Evolutionary conservation across 2,329 filamentous ascomycete species (phyloP).

Genomic region (Aspergillus luchuensis): DNA sequence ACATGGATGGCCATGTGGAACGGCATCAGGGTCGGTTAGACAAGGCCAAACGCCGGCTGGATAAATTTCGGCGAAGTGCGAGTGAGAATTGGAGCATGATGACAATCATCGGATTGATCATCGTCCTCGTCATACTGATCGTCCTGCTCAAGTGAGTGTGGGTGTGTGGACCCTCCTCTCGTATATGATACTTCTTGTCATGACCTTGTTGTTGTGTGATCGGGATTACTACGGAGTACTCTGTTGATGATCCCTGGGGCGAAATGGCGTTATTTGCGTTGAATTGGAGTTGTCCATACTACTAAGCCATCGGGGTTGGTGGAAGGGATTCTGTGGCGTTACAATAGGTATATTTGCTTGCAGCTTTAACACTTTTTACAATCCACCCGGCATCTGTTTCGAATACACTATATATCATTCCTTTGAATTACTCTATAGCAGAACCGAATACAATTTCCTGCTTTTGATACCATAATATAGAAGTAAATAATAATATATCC

Average conservation of each 20-base stretch:
- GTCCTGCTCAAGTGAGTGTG: slow-evolving; percentile 68
- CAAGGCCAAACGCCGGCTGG: slow-evolving; percentile 71
- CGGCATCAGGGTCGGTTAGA: slow-evolving; percentile 76
- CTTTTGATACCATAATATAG: neutral
- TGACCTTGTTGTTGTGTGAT: neutral
- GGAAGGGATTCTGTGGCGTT: slow-evolving; percentile 8
- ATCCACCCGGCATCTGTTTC: neutral
- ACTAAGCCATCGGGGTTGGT: neutral
- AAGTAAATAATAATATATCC: too few species aligned
- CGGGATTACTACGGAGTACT: neutral
- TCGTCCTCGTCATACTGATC: slow-evolving; percentile 80
- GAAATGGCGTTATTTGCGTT: neutral
- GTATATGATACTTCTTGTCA: neutral
- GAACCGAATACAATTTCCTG: neutral
- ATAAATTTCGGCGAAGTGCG: slow-evolving; percentile 70
- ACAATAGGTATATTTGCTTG: neutral
- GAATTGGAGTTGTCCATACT: slow-evolving; percentile 8
- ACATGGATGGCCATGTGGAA: slow-evolving; percentile 80
- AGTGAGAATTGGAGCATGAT: slow-evolving; percentile 87
- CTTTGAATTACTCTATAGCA: neutral
- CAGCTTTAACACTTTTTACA: too few species aligned
- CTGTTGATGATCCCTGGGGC: neutral
- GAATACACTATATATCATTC: slow-evolving; percentile 6
- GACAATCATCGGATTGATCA: slow-evolving; percentile 76
- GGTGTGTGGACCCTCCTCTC: neutral